Evolutionary conservation across 2,329 filamentous ascomycete genomes (phyloP), one percentile per base, ranked within the genome.

Genomic region (Cordyceps militaris): DNA sequence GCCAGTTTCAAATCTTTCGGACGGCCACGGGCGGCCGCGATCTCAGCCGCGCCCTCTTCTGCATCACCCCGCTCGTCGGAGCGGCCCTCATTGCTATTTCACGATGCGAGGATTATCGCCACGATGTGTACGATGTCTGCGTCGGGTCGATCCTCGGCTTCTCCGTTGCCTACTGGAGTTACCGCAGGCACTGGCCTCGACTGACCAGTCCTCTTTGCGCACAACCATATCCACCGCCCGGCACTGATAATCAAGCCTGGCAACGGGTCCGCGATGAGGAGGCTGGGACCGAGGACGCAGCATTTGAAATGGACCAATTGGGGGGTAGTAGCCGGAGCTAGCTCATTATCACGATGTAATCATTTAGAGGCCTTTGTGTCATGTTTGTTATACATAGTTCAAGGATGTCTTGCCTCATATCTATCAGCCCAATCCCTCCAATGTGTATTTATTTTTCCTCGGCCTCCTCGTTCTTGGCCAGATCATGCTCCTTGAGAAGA

Each of bases 401-500:
- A 44, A 24, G 10, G 30, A 48, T 34, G 23, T 14, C 21, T 47
- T 49, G 42, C 32, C 40, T 43, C 48, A 32, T 16, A 59, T 59
- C 51, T 51, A 54, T 62, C 58, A 58, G 53, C 43, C 46, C 53
- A 36, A 24, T 32, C 13, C 54, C 26, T 14, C 24, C 24, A 32
- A 32, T 24, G 19, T n/a, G 32, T 32, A 47, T 51, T 59, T 78
- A 85, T 70, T 83, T 83, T 63, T 86, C 85, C 69, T 91, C 85
- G 14, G 83, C 73, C 63, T 84, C 84, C 70, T 93, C 89, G 64
- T 86, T 83, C 81, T 96, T 97, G 61, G 91, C 93, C 72, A 99
- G 76, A 66, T 93, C 93, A 68, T 99, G 92, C 79, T 97, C 91
- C 81, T 92, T 96, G 68, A 99, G 79, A 73, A 99, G 79, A 52